Conservation (phyloP, 2,329 filamentous ascomycete genomes). For the Cyphellophora attinorum region DNA sequence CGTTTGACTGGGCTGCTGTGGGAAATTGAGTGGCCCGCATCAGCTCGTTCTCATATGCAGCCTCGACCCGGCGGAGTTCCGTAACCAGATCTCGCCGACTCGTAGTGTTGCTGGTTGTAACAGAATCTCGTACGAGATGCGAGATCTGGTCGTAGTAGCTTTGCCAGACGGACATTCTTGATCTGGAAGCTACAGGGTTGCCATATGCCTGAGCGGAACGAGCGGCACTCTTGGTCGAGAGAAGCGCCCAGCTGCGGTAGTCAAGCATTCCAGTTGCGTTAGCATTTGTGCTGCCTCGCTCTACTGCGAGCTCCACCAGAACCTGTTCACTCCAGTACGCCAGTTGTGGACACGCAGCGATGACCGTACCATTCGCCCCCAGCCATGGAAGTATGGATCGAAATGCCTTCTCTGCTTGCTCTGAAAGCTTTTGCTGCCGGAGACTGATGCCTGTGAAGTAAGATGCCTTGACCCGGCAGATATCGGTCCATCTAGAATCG, state of each 20-base stretch:
- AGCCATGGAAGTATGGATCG: conserved; percentile 57
- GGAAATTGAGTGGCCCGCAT: conserved; percentile 76
- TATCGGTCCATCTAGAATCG: conserved; percentile 74
- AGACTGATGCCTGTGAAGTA: conserved; percentile 60
- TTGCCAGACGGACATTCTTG: conserved; percentile 65
- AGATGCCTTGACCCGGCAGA: conserved; percentile 68
- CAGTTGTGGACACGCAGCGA: conserved; percentile 52
- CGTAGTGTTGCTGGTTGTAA: conserved; percentile 6
- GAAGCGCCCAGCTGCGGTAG: conserved; percentile 37
- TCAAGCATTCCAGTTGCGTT: conserved; percentile 20
- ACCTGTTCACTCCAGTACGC: conserved; percentile 71
- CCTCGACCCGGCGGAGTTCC: conserved; percentile 72
- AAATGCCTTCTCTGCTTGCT: conserved; percentile 49
- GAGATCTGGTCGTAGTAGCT: conserved; percentile 77
- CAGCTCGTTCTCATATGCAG: conserved; percentile 68
- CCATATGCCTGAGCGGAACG: conserved; percentile 11
- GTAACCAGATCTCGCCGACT: conserved; percentile 54
- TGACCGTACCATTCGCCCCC: conserved; percentile 22
- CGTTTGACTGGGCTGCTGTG: conserved; percentile 66
- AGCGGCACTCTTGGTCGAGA: conserved; percentile 10
- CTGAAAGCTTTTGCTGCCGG: conserved; percentile 35
- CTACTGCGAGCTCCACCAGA: conserved; percentile 63
- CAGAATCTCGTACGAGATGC: conserved; percentile 47
- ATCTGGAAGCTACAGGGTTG: conserved; percentile 17
- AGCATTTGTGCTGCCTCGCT: conserved; percentile 38